Evolutionary conservation across 352 stramenopile species (phyloP), one percentile per base, ranked within the genome.

Genomic region (Hyaloperonospora arabidopsidis): DNA sequence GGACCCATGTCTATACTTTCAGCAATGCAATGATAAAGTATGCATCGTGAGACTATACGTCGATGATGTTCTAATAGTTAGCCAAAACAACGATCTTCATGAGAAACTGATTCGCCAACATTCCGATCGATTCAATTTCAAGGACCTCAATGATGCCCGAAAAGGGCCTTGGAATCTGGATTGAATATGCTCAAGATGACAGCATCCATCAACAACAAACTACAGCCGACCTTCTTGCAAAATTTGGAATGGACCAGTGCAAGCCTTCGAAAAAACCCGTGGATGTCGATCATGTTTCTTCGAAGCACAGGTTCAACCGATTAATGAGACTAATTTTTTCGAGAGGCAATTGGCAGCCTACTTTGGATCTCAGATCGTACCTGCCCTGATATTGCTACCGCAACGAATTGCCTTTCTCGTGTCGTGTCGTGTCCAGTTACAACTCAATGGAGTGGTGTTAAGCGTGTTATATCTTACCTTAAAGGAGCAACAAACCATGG

Each of bases 311-410:
- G 29, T 2, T 13, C 28, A 52, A 14, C 46, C 46, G 19, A 44
- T 52, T 34, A 15, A 52, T 28, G 18, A 34, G 17, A 52, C 18
- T 1, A 52, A n/a, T 11, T n/a, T n/a, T n/a, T n/a, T n/a, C n/a
- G n/a, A n/a, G n/a, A 45, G 35, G 47, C 47, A 4, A 45, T 35
- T 35, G 47, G 19, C 8, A 36, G 17, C 8, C 22, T 62, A 12
- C 25, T 62, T 0, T 62, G 34, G 55, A n/a, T 57, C 23, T 56
- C 38, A 25, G 52, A 57, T n/a, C 52, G n/a, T 17, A 57, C 55
- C 0, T 49, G 43, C 4, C 55, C 55, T 0, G 40, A 62, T 35
- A 62, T 56, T 14, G 17, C 41, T 5, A 45, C 48, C 0, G 45
- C 53, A 18, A 44, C 28, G 8, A 60, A 60, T 19, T 54, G 6